Evolutionary conservation across 2,329 filamentous ascomycete genomes (phyloP), one percentile per base, ranked within the genome.

Genomic region (Calonectria hongkongensis): DNA sequence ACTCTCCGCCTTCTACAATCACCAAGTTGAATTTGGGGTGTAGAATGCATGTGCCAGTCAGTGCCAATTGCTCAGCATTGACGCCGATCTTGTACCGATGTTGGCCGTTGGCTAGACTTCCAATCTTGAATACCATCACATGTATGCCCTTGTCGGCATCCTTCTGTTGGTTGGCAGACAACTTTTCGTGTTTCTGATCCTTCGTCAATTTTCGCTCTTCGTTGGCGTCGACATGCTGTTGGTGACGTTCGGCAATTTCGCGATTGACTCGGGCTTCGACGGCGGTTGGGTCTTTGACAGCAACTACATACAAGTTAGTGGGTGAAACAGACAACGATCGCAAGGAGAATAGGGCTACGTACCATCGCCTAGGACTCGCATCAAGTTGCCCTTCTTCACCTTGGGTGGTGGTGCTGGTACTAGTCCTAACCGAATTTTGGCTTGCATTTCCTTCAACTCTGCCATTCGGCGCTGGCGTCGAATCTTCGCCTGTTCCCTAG

Each of bases 381-480:
- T 99, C 82, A 99, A 90, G 83, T 99, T 99, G 71, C 94, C 94
- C 84, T 97, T 97, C 86, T 98, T 98, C 78, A 99, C 95, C 85
- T 98, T 99, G 13, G 97, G 96, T 30, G 96, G 94, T 33, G 96
- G 95, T 25, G 96, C 95, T 3, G 96, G 95, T 73, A 96, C 93
- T 16, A 99, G 89, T 25, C 97, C 97, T 13, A 99, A 88, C 71
- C 96, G 91, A 74, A 98, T 97, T 87, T 99, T 98, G 45, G 96
- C 96, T 85, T 99, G 97, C 81, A 96, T 93, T 84, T 99, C 97
- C 83, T 98, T 98, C 75, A 98, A 88, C 75, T 98, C 95, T 48
- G 94, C 96, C 91, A 96, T 96, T 76, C 97, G 92, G 68, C 95
- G 92, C 84, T 98, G 95, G 45, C 97, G 91, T 66, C 97, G 94